Evolutionary conservation across 495 filamentous ascomycete genomes (phyloP), one percentile per base, ranked within the genome.

Genomic region (Melanomma pulvis-pyrius): DNA sequence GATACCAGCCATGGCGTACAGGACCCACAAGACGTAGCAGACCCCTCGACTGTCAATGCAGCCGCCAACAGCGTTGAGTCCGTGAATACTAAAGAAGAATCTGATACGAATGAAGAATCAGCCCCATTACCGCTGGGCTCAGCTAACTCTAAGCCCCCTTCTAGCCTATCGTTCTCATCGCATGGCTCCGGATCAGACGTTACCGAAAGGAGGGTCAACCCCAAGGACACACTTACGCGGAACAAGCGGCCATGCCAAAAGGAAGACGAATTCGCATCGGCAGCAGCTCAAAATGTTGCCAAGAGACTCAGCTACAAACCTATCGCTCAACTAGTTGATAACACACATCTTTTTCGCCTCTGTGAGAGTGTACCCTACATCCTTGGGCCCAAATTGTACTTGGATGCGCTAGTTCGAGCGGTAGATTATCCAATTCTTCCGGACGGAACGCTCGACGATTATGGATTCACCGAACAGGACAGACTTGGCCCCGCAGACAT

Each of bases 321-420:
- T 36, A 13, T 36, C 32, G 32, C 32, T 36, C 13, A 13, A 13
- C 6, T 26, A 13, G 26, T 19, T 19, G 29, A 56, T 56, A 15
- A 36, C 4, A 21, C 11, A 26, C 52, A 13, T 32, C 52, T 56
- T n/a, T 56, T 30, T 56, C 24, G 24, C 17, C 52, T 56, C 19
- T 56, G 26, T 21, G 52, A 56, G 4, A 21, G 22, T 24, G 52
- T 56, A n/a, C 52, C 52, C 29, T 56, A 56, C 29, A 28, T 56
- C 17, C 52, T 56, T 19, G 52, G 52, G n/a, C 25, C 52, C 6
- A 22, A 17, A 11, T 13, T 8, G 12, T 56, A 56, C 29, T 19
- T 56, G 24, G 29, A 56, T 21, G 52, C 32, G 13, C 6, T 36
- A 36, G 32, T 6, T 36, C 32, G 32, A 36, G 6, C 32, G 32